Percentiles rank a stretch among this genome's conserved stretches.
Evolutionary conservation across 2,329 filamentous ascomycete species (phyloP).

Genomic region (Colletotrichum siamense): DNA sequence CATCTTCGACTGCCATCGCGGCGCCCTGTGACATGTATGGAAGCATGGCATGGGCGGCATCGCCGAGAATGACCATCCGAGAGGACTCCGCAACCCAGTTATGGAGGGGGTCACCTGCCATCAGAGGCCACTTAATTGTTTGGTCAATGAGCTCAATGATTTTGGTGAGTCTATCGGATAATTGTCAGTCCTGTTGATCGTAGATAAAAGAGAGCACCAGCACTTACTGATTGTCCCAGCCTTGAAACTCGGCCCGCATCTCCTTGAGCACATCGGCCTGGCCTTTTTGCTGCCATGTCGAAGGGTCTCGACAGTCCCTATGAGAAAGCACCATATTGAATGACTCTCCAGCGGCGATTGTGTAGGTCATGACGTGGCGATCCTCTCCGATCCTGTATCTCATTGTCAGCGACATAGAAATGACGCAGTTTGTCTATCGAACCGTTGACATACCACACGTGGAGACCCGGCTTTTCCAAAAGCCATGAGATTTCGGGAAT

Average conservation of each 20-base stretch:
- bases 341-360: slow-evolving; percentile 43
- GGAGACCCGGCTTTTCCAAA: slow-evolving; percentile 40
- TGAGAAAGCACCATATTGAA: slow-evolving; percentile 54
- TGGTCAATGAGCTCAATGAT: slow-evolving; percentile 39
- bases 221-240: slow-evolving; percentile 37
- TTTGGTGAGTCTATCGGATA: slow-evolving; percentile 31
- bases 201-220: neutral
- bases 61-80: slow-evolving; percentile 64
- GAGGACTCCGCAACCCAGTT: slow-evolving; percentile 61
- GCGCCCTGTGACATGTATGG: slow-evolving; percentile 64
- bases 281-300: slow-evolving; percentile 28
- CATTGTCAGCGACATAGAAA: neutral
- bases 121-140: slow-evolving; percentile 38
- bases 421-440: neutral
- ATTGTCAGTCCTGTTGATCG: neutral
- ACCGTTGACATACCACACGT: slow-evolving; percentile 37
- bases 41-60: slow-evolving; percentile 68
- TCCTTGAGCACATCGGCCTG: slow-evolving; percentile 31
- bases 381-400: slow-evolving; percentile 41
- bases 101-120: slow-evolving; percentile 29
- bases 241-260: slow-evolving; percentile 36
- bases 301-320: slow-evolving; percentile 38
- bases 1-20: slow-evolving; percentile 68
- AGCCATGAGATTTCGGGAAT: slow-evolving; percentile 43
- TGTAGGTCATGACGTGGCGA: slow-evolving; percentile 51